Percentiles rank a stretch among this genome's conserved stretches.
phyloP scores from a whole-genome alignment of 2,329 filamentous ascomycete species.

The Anisogramma anomala region DNA sequence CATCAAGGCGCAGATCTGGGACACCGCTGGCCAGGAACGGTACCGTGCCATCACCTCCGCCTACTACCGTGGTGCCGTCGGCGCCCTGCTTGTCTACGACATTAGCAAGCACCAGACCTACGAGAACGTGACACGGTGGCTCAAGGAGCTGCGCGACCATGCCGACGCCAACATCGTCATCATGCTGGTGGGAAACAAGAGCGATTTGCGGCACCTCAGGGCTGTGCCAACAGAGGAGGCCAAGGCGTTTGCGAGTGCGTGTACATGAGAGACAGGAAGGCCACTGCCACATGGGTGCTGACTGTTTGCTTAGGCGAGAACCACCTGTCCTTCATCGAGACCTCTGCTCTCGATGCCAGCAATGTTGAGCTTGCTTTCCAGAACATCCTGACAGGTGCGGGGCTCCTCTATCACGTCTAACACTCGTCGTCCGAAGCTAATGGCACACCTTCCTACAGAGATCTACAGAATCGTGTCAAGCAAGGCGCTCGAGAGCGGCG shows the following conservation, averaged over 20 bases:
- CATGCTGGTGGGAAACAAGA: constrained; percentile 99
- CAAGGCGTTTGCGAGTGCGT: constrained; percentile 85
- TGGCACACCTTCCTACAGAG: constrained; percentile 44
- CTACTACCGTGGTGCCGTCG: constrained; percentile 96
- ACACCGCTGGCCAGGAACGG: constrained; percentile 96
- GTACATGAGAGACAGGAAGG: not conserved
- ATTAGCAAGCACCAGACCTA: constrained; percentile 99
- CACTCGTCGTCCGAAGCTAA: not conserved
- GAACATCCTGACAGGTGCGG: constrained; percentile 92
- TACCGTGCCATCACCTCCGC: constrained; percentile 98
- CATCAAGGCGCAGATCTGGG: constrained; percentile 99
- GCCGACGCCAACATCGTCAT: constrained; percentile 99
- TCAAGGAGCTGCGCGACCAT: constrained; percentile 97
- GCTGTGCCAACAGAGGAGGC: constrained; percentile 96
- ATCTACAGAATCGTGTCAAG: constrained; percentile 99
- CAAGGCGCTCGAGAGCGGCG: constrained; percentile 89
- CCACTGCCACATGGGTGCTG: constrained; percentile 14
- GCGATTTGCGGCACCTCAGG: constrained; percentile 96
- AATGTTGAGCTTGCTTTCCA: constrained; percentile 99
- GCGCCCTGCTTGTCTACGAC: constrained; percentile 95
- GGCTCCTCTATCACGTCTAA: constrained; percentile 4
- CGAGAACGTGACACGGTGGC: constrained; percentile 96
- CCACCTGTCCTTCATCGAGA: constrained; percentile 98
- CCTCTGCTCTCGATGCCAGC: constrained; percentile 94
- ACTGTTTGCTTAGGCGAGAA: constrained; percentile 63